Percentiles rank a stretch among this genome's conserved stretches.
phyloP scores from a whole-genome alignment of 1,284 basidiomycete genomes.

The Cutaneotrichosporon sp. region DNA sequence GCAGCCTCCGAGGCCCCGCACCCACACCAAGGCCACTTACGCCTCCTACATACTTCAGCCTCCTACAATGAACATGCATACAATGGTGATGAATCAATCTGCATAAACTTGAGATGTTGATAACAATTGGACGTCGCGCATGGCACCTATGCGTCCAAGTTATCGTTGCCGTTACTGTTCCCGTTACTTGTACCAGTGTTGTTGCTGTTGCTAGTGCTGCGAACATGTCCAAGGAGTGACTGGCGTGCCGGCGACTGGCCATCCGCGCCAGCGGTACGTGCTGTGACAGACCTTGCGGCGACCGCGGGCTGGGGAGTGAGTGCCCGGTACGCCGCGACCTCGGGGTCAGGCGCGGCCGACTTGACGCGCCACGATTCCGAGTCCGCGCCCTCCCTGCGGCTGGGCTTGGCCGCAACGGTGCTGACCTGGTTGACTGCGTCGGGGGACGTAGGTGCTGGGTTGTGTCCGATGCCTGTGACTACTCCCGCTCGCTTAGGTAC shows the following conservation, averaged over 20 bases:
- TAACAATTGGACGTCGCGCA: neutral
- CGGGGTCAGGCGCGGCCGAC: neutral
- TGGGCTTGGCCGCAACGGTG: neutral
- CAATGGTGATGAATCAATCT: neutral
- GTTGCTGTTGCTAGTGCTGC: neutral
- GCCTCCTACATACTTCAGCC: neutral
- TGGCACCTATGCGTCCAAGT: neutral
- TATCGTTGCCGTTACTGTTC: neutral
- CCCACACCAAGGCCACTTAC: neutral
- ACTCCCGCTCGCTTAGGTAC: constrained; percentile 48
- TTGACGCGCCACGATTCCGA: neutral
- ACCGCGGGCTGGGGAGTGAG: neutral
- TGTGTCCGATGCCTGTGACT: constrained; percentile 34
- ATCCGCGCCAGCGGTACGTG: neutral
- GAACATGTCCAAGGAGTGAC: neutral
- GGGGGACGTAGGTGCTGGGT: neutral
- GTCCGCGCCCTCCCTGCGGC: neutral
- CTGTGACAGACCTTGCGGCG: constrained; percentile 1
- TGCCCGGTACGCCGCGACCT: neutral
- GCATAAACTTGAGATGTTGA: neutral
- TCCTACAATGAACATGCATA: neutral
- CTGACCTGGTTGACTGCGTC: neutral
- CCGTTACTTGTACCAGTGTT: neutral
- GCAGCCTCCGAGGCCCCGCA: neutral
- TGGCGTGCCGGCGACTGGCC: neutral